A percentile compares a stretch with the other conserved stretches of the same genome.
Evolutionary conservation across 108 stramenopile species (phyloP).

Genomic region (Skeletonema potamos): DNA sequence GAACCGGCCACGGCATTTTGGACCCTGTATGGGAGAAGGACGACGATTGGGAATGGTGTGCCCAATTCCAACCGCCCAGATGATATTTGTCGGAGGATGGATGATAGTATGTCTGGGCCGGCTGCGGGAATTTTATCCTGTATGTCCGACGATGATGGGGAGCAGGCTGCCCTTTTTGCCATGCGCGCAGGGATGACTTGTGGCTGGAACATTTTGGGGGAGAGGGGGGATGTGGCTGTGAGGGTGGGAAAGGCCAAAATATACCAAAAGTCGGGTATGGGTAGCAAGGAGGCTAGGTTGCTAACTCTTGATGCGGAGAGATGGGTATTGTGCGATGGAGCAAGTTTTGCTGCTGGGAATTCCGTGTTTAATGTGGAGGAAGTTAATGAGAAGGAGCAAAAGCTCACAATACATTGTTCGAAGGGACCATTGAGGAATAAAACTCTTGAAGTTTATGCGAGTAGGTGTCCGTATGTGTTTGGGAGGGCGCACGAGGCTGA

Average conservation of each 20-base stretch:
- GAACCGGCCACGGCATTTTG: constrained; percentile 89
- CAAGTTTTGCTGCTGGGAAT: constrained; percentile 88
- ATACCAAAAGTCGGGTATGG: not conserved
- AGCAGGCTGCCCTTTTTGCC: constrained; percentile 73
- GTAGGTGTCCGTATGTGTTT: constrained; percentile 83
- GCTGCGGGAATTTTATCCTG: constrained; percentile 74
- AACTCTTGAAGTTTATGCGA: constrained; percentile 75
- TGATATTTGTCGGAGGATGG: constrained; percentile 88
- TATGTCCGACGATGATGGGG: constrained; percentile 76
- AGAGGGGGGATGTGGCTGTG: constrained; percentile 86
- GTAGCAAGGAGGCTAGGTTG: constrained; percentile 62
- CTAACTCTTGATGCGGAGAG: constrained; percentile 87
- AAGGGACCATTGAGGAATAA: constrained; percentile 90
- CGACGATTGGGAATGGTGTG: constrained; percentile 87
- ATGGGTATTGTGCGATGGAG: constrained; percentile 82
- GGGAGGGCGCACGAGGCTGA: constrained; percentile 91
- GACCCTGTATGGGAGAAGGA: constrained; percentile 78
- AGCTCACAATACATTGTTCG: constrained; percentile 85
- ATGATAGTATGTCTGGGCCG: constrained; percentile 87
- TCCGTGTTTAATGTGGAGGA: constrained; percentile 90
- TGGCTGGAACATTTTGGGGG: constrained; percentile 87
- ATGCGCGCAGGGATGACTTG: constrained; percentile 79
- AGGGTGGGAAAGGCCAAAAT: constrained; percentile 88
- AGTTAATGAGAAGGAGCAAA: constrained; percentile 80
- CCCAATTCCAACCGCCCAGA: constrained; percentile 74